These are phyloP conservation scores for Cordia subcordata DNA, from an alignment of 257 asterid genomes.

Conservation along the genomic window DNA sequence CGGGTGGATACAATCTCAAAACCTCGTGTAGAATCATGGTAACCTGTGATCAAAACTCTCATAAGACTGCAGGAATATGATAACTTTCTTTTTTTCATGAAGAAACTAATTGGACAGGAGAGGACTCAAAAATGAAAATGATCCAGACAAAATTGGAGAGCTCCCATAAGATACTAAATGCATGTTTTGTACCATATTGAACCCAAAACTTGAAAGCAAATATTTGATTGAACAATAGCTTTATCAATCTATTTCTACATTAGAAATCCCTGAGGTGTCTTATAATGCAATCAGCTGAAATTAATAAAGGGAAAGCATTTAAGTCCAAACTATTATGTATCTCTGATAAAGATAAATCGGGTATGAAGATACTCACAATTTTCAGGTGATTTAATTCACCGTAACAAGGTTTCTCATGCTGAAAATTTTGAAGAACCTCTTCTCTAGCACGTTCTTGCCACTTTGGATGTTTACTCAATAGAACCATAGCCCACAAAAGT, in stretches of 20 bases:
- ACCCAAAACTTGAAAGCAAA: too few relatives aligned
- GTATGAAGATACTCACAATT: slow-evolving; percentile 23
- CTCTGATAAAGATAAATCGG: neutral
- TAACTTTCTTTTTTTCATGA: too few relatives aligned
- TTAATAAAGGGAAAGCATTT: neutral
- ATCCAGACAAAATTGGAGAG: too few relatives aligned
- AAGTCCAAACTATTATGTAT: too few relatives aligned
- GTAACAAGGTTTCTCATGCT: slow-evolving; percentile 10
- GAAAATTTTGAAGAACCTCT: slow-evolving; percentile 31
- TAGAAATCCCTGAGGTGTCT: too few relatives aligned
- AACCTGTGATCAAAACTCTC: slow-evolving; percentile 13
- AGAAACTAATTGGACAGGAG: too few relatives aligned
- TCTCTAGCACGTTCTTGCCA: slow-evolving; percentile 48
- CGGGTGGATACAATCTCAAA: slow-evolving; percentile 31
- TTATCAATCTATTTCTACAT: too few relatives aligned
- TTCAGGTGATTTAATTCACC: slow-evolving; percentile 36
- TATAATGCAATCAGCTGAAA: neutral
- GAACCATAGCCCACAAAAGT: slow-evolving; percentile 36
- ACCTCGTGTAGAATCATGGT: slow-evolving; percentile 39
- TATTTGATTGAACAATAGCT: too few relatives aligned
- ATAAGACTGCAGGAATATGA: neutral
- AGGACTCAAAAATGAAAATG: too few relatives aligned
- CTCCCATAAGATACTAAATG: too few relatives aligned
- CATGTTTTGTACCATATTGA: too few relatives aligned
- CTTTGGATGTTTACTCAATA: slow-evolving; percentile 21